A percentile compares a stretch with the other conserved stretches of the same genome.
These are phyloP conservation scores for Lachnellula cervina DNA, from an alignment of 2,329 filamentous ascomycete genomes.

Conservation along the genomic window DNA sequence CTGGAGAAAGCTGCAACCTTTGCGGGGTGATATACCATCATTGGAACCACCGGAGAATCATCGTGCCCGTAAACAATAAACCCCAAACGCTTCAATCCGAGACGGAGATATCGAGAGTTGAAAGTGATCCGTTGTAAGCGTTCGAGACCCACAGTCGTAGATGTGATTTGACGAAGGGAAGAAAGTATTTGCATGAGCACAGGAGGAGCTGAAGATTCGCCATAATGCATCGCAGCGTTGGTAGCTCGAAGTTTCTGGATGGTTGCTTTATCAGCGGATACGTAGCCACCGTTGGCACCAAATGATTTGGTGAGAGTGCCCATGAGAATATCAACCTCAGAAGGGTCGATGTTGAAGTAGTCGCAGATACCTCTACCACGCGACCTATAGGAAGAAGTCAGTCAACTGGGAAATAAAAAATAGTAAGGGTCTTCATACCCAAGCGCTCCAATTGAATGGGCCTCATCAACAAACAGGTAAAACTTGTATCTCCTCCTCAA, in stretches of 20 bases:
- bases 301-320: constrained; percentile 96
- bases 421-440: constrained; percentile 31
- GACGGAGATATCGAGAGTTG: constrained; percentile 94
- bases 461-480: constrained; percentile 88
- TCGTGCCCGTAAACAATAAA: constrained; percentile 95
- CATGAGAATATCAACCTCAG: constrained; percentile 90
- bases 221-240: constrained; percentile 78
- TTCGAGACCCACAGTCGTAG: constrained; percentile 78
- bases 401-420: background rate
- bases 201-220: constrained; percentile 77
- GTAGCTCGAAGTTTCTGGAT: constrained; percentile 82
- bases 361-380: constrained; percentile 87
- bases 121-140: constrained; percentile 89
- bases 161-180: constrained; percentile 72
- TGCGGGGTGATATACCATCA: constrained; percentile 92
- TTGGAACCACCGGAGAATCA: constrained; percentile 89
- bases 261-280: constrained; percentile 78
- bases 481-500: constrained; percentile 96
- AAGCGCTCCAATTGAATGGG: constrained; percentile 87
- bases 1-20: constrained; percentile 97
- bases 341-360: constrained; percentile 84
- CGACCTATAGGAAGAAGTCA: constrained; percentile 43
- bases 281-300: constrained; percentile 91
- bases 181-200: constrained; percentile 85
- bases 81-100: constrained; percentile 89